These are phyloP conservation scores for Pulveroboletus sp. DNA, from an alignment of 768 basidiomycete species.

Conservation along the genomic window DNA sequence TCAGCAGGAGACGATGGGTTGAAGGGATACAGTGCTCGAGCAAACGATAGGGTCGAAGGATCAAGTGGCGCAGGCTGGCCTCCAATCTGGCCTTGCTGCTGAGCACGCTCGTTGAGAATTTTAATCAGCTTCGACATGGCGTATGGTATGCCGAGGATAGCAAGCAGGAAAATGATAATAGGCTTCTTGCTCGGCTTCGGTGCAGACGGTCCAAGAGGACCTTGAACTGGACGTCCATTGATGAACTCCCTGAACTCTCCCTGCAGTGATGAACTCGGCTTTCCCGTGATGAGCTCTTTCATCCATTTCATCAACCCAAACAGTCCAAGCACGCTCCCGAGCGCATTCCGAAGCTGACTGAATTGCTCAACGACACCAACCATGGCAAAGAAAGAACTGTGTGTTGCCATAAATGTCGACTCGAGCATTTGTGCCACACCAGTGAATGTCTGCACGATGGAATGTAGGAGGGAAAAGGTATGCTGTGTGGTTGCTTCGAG, in stretches of 20 bases:
- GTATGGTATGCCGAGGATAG: slow-evolving; percentile 89
- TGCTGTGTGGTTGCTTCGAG: slow-evolving; percentile 87
- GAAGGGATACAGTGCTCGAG: slow-evolving; percentile 77
- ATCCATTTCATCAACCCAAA: slow-evolving; percentile 90
- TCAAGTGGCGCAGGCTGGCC: slow-evolving; percentile 54
- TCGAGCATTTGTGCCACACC: slow-evolving; percentile 98
- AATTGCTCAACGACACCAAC: slow-evolving; percentile 96
- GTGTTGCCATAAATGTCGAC: slow-evolving; percentile 95
- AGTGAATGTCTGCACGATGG: slow-evolving; percentile 90
- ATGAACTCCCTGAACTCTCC: slow-evolving; percentile 76
- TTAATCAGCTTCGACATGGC: slow-evolving; percentile 88
- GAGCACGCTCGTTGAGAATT: slow-evolving; percentile 62
- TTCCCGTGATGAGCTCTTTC: slow-evolving; percentile 54
- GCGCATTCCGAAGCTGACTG: slow-evolving; percentile 81
- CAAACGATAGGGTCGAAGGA: slow-evolving; percentile 78
- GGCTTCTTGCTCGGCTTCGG: slow-evolving; percentile 84
- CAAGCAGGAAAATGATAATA: slow-evolving; percentile 86
- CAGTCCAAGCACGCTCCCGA: slow-evolving; percentile 89
- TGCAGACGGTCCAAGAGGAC: slow-evolving; percentile 34
- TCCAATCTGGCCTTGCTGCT: slow-evolving; percentile 35
- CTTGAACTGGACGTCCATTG: slow-evolving; percentile 55
- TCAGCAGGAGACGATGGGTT: slow-evolving; percentile 70
- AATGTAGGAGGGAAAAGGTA: slow-evolving; percentile 90
- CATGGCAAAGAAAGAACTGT: slow-evolving; percentile 94
- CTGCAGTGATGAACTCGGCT: slow-evolving; percentile 41